Evolutionary conservation across 1,284 basidiomycete species (phyloP).

Genomic region (Ceratobasidium sp.): DNA sequence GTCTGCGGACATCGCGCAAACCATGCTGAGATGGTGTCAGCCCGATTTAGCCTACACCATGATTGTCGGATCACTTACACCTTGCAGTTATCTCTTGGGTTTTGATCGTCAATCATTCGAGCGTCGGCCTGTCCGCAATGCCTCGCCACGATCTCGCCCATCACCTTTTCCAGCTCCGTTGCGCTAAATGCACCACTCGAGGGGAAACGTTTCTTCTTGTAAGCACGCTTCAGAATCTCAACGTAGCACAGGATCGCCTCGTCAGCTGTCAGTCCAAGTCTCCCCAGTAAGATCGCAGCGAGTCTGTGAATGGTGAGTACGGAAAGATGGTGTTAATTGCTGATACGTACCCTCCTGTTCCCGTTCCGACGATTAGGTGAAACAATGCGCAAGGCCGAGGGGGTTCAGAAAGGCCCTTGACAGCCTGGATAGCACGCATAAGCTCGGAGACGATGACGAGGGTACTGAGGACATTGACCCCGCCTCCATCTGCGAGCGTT

Average conservation of each 20-base stretch:
- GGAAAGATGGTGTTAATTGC: background rate
- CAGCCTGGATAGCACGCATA: conserved; percentile 12
- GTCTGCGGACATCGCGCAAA: background rate
- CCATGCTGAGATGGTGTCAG: background rate
- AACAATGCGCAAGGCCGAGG: conserved; percentile 54
- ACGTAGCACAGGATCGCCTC: conserved; percentile 54
- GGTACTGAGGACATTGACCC: too few relatives aligned
- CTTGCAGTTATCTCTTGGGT: background rate
- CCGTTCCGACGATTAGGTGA: conserved; percentile 56
- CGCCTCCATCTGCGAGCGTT: too few relatives aligned
- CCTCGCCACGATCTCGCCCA: too few relatives aligned
- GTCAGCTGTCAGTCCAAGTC: conserved; percentile 54
- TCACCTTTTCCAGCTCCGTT: too few relatives aligned
- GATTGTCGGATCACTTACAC: background rate
- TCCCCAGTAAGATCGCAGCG: conserved; percentile 56
- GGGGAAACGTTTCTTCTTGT: background rate
- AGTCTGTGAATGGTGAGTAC: conserved; percentile 49
- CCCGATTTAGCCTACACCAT: background rate
- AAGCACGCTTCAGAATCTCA: conserved; percentile 42
- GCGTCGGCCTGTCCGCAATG: too few relatives aligned
- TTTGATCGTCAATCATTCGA: too few relatives aligned
- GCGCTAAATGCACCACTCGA: too few relatives aligned
- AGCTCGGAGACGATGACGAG: background rate
- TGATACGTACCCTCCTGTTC: conserved; percentile 50
- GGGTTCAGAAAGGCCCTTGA: background rate